Base-by-base conservation (phyloP, 78 protist genomes). In the Creolimax fragrantissima region DNA sequence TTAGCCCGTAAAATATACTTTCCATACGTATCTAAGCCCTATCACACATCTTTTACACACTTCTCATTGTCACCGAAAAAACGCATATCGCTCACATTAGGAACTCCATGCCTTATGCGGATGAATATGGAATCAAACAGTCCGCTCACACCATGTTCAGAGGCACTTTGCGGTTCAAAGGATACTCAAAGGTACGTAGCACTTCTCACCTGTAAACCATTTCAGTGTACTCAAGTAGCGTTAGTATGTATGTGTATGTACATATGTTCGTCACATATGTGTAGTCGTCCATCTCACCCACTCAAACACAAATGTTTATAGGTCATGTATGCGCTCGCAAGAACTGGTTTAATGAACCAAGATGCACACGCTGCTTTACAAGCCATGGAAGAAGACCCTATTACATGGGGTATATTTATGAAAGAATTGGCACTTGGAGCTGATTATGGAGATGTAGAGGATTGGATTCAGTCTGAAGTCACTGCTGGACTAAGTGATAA, bases 131-230 rank as follows among this genome's bases (percentile, higher is more conserved):
- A 58, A 58, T 43, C 67, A 41, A 41, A 45, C 85, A 93, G 35
- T 81, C 93, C 47, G 41, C 44, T 2, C 44, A 90, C 90, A 86
- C 92, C 3, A n/a, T 94, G 58, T 32, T 95, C 89, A 91, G 96
- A 4, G 96, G 96, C 39, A 95, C 96, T 2, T 89, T 95, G 39
- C 93, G 96, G 42, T 94, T 44, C 93, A 37, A 24, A 5, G 93
- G 91, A 3, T 88, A 43, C 91, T 88, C 45, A 41, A 43, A 43
- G 74, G 74, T 24, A 58, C 11, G 74, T 58, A n/a, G n/a, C n/a
- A n/a, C n/a, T n/a, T n/a, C n/a, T n/a, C n/a, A n/a, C n/a, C n/a
- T n/a, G n/a, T n/a, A n/a, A n/a, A n/a, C n/a, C n/a, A n/a, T n/a
- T n/a, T n/a, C n/a, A n/a, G n/a, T n/a, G n/a, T n/a, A n/a, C n/a